These are phyloP conservation scores for Pichia gijzeniarum DNA, from an alignment of 805 yeast genomes.

Conservation along the genomic window DNA sequence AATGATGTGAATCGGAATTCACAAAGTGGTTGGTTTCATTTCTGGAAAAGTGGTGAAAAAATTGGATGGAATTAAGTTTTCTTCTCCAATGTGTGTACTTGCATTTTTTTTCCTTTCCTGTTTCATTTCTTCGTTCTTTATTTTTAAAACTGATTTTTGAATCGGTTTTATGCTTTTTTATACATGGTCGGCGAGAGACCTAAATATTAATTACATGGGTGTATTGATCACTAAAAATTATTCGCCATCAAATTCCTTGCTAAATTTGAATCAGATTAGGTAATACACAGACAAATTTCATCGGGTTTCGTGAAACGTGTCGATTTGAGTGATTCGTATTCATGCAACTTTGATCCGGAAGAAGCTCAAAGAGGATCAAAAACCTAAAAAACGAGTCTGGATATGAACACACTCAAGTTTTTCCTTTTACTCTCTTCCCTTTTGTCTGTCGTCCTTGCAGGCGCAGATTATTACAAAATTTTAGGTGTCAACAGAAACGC, in stretches of 20 bases:
- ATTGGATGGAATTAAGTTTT: not conserved
- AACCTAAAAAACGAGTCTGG: no score
- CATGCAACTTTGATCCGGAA: no score
- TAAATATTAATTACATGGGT: no score
- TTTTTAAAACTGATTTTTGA: not conserved
- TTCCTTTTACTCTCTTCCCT: slow-evolving; percentile 5
- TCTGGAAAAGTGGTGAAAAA: slow-evolving; percentile 12
- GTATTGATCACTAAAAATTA: no score
- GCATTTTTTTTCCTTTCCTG: not conserved
- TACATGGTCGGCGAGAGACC: no score
- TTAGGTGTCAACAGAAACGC: slow-evolving; percentile 69
- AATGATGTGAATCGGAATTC: slow-evolving; percentile 5
- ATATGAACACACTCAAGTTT: not conserved
- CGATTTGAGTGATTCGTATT: not conserved
- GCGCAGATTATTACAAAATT: slow-evolving; percentile 42
- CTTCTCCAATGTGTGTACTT: no score
- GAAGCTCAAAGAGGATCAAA: no score
- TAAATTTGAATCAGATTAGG: not conserved
- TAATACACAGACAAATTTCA: no score
- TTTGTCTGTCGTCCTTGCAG: slow-evolving; percentile 25
- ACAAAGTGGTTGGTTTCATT: not conserved
- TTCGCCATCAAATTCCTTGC: no score
- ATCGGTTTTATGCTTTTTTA: no score
- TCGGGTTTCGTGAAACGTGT: slow-evolving; percentile 1
- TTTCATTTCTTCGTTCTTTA: not conserved